A percentile compares a stretch with the other conserved stretches of the same genome.
phyloP scores from a whole-genome alignment of 495 filamentous ascomycete species.

The Aspergillus hancockii region DNA sequence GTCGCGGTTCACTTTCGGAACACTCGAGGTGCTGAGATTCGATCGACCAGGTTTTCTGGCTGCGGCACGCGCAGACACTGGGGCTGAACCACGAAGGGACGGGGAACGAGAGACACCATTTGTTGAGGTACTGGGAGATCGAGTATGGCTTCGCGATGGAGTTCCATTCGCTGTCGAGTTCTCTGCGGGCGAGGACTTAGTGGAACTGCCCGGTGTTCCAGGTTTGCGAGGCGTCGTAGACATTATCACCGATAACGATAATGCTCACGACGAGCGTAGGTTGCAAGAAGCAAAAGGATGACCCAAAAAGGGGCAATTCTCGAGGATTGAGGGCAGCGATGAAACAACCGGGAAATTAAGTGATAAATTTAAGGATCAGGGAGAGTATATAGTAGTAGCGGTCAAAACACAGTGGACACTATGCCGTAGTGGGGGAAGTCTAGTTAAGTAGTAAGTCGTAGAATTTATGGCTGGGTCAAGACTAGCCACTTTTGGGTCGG shows the following conservation, averaged over 20 bases:
- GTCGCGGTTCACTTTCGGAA: slow-evolving; percentile 56
- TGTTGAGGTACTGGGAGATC: slow-evolving; percentile 41
- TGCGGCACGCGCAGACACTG: slow-evolving; percentile 69
- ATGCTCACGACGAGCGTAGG: slow-evolving; percentile 14
- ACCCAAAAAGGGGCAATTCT: slow-evolving; percentile 13
- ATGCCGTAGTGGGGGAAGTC: slow-evolving; percentile 20
- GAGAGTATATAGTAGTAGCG: slow-evolving; percentile 30
- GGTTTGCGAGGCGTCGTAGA: slow-evolving; percentile 48
- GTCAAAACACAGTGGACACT: slow-evolving; percentile 34
- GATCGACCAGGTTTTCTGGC: slow-evolving; percentile 60
- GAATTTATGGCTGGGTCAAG: slow-evolving; percentile 8
- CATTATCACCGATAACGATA: slow-evolving; percentile 35
- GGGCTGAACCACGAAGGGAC: slow-evolving; percentile 50
- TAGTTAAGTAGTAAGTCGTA: slow-evolving; percentile 10
- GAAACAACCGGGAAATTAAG: slow-evolving; percentile 33
- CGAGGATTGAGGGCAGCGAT: slow-evolving; percentile 13
- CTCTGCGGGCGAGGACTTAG: slow-evolving; percentile 41
- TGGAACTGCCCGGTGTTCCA: slow-evolving; percentile 41
- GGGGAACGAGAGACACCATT: slow-evolving; percentile 45
- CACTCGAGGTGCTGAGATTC: slow-evolving; percentile 59
- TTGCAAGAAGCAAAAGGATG: slow-evolving; percentile 14
- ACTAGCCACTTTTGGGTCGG: slow-evolving; percentile 10
- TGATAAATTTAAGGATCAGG: slow-evolving; percentile 27
- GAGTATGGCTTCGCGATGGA: slow-evolving; percentile 42
- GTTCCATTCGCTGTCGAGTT: slow-evolving; percentile 37